phyloP scores from a whole-genome alignment of 225 moss, liverwort and hornwort species.

The Sphagnum tenellum region DNA sequence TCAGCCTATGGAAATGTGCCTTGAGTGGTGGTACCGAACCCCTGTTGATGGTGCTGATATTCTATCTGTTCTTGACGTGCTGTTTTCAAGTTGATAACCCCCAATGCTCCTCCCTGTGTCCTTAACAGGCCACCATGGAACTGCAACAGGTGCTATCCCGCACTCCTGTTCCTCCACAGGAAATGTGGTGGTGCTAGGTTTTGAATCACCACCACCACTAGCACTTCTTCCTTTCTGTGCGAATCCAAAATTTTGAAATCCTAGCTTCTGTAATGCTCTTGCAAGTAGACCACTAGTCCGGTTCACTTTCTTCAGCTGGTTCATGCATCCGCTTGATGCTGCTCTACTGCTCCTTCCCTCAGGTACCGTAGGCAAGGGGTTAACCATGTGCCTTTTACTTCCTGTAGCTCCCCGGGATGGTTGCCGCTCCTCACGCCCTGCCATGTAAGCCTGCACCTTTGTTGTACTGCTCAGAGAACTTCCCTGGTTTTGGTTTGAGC shows the following conservation, averaged over 20 bases:
- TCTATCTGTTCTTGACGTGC: conserved; percentile 19
- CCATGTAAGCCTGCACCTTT: neutral
- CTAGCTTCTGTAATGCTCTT: conserved; percentile 35
- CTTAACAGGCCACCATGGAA: neutral
- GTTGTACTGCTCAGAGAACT: no score
- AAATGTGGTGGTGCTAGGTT: conserved; percentile 11
- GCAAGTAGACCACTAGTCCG: conserved; percentile 25
- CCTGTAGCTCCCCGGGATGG: neutral
- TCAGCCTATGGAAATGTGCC: conserved; percentile 24
- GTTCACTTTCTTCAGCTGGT: conserved; percentile 25
- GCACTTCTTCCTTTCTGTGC: conserved; percentile 1
- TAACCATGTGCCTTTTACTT: neutral
- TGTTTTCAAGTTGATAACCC: conserved; percentile 1
- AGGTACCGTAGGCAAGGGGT: conserved; percentile 2
- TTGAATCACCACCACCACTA: neutral
- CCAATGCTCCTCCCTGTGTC: neutral
- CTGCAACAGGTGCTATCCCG: neutral
- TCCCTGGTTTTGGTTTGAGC: neutral
- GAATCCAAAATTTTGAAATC: conserved; percentile 6
- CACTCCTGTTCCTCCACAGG: conserved; percentile 22
- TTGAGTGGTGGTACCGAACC: conserved; percentile 12
- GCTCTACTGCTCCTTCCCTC: conserved; percentile 8
- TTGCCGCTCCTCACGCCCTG: neutral
- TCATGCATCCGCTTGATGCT: conserved; percentile 23
- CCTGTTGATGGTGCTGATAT: conserved; percentile 6